Percentiles rank a stretch among this genome's conserved stretches.
These are phyloP conservation scores for Acacia confusa DNA, from an alignment of 306 rosid genomes.

Conservation along the genomic window DNA sequence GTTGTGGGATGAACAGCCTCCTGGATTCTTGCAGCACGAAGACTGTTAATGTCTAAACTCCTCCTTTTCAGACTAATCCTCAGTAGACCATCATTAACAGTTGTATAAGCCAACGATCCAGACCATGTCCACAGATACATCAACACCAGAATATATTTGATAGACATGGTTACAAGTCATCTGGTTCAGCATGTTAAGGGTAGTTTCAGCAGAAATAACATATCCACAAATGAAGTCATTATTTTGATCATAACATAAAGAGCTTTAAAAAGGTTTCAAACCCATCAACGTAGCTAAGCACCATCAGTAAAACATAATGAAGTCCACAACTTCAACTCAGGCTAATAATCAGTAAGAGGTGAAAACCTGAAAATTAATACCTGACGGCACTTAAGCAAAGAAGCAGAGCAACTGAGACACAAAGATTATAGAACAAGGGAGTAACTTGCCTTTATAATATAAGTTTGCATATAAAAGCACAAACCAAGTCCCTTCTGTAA, in stretches of 20 bases:
- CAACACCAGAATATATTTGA: conserved; percentile 32
- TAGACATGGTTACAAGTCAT: conserved; percentile 35
- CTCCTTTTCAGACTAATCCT: conserved; percentile 42
- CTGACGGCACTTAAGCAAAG: conserved; percentile 21
- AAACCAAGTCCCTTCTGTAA: background rate
- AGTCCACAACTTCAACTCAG: background rate
- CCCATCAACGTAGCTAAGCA: background rate
- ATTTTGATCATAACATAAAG: background rate
- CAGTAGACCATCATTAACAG: conserved; percentile 37
- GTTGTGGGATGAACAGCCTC: background rate
- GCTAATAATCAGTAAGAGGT: background rate
- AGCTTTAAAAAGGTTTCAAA: background rate
- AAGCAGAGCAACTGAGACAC: conserved; percentile 19
- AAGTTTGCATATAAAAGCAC: conserved; percentile 12
- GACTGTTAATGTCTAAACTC: conserved; percentile 31
- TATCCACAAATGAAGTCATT: background rate
- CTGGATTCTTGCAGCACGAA: conserved; percentile 41
- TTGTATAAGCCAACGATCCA: conserved; percentile 44
- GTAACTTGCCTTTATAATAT: background rate
- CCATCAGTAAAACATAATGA: background rate
- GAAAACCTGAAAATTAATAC: conserved; percentile 22
- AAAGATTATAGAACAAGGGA: conserved; percentile 1
- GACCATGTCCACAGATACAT: conserved; percentile 33
- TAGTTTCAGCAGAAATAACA: conserved; percentile 13
- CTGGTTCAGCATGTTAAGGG: conserved; percentile 28